Percentiles rank a stretch among this genome's conserved stretches.
Evolutionary conservation across 352 stramenopile species (phyloP).

Genomic region (Phytophthora sojae): DNA sequence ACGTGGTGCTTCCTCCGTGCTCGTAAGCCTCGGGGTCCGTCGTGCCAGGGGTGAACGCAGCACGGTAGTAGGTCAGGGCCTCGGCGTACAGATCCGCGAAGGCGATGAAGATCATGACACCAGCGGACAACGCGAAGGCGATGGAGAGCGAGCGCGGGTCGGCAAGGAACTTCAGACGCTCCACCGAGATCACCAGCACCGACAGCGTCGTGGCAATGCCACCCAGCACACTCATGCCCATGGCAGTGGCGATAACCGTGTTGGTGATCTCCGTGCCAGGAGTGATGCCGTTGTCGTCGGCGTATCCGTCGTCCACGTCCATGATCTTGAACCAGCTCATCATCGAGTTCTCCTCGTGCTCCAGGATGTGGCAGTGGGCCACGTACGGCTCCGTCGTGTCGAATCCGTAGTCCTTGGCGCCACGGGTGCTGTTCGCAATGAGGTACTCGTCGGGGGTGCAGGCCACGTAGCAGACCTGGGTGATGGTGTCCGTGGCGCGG

Average conservation of each 20-base stretch:
- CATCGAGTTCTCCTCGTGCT: slow-evolving; percentile 85
- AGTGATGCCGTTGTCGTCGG: slow-evolving; percentile 51
- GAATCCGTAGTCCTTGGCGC: slow-evolving; percentile 69
- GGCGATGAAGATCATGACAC: slow-evolving; percentile 82
- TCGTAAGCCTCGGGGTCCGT: slow-evolving; percentile 75
- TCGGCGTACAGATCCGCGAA: slow-evolving; percentile 68
- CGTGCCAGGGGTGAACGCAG: slow-evolving; percentile 56
- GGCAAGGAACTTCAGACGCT: slow-evolving; percentile 64
- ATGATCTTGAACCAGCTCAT: slow-evolving; percentile 80
- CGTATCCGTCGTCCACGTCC: slow-evolving; percentile 49
- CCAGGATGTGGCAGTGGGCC: slow-evolving; percentile 83
- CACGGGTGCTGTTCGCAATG: slow-evolving; percentile 54
- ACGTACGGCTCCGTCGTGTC: slow-evolving; percentile 79
- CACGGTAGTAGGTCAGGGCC: slow-evolving; percentile 60
- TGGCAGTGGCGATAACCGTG: slow-evolving; percentile 61
- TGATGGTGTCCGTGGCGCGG: slow-evolving; percentile 45
- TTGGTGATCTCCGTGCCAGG: slow-evolving; percentile 47
- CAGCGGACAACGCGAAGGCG: slow-evolving; percentile 70
- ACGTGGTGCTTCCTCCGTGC: slow-evolving; percentile 44
- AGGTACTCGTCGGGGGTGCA: slow-evolving; percentile 79
- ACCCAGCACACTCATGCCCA: slow-evolving; percentile 77
- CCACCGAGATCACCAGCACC: slow-evolving; percentile 58
- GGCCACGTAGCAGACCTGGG: slow-evolving; percentile 81
- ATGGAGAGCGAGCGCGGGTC: slow-evolving; percentile 64
- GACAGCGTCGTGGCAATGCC: slow-evolving; percentile 69